These are phyloP conservation scores for Pythium rishiriense DNA, from an alignment of 352 stramenopile species.

Conservation along the genomic window DNA sequence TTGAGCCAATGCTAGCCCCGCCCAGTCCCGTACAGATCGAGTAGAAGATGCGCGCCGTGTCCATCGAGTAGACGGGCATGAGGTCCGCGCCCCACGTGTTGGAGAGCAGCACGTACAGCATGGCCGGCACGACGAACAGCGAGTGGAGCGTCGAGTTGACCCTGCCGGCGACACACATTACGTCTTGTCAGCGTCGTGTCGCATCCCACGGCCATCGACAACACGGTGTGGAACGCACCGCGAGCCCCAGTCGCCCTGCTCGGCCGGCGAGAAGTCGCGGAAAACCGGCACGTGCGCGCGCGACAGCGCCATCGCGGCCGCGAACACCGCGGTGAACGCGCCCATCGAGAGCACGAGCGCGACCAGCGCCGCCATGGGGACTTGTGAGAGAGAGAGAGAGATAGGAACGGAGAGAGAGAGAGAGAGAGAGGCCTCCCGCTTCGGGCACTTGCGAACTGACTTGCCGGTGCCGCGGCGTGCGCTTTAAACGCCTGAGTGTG, in stretches of 20 bases:
- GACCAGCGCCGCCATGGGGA: conserved; percentile 30
- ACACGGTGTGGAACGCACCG: conserved; percentile 38
- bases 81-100: conserved; percentile 70
- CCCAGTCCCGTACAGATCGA: conserved; percentile 83
- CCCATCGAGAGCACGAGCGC: conserved; percentile 55
- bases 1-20: neutral
- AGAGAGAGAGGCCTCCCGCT: neutral
- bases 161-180: conserved; percentile 33
- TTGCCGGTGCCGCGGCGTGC: neutral
- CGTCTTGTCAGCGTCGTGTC: neutral
- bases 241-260: conserved; percentile 83
- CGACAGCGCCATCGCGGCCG: conserved; percentile 49
- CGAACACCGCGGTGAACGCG: conserved; percentile 64
- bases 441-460: neutral
- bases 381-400: neutral
- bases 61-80: conserved; percentile 52
- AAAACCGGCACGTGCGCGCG: conserved; percentile 59
- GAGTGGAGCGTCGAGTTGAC: conserved; percentile 84
- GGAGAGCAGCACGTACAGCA: conserved; percentile 58
- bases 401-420: neutral
- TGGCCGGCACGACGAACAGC: conserved; percentile 56
- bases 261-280: conserved; percentile 61
- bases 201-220: neutral
- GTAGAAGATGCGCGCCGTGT: conserved; percentile 62
- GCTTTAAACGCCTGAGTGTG: too few species aligned